Evolutionary conservation across 2,329 filamentous ascomycete species (phyloP).

Genomic region (Pseudogymnoascus sp.): DNA sequence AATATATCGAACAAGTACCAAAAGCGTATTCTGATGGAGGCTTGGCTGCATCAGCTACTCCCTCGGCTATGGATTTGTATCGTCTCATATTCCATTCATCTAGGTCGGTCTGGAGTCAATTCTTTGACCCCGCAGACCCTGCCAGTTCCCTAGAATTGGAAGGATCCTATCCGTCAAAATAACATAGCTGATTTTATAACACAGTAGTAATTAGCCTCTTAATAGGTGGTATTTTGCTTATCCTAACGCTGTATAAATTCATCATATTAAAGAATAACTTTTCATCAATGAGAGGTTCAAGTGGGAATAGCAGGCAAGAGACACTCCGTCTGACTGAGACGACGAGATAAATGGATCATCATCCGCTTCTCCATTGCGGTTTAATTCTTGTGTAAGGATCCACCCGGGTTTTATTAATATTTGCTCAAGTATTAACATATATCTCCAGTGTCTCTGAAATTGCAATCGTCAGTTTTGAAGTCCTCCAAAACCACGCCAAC

Average conservation of each 20-base stretch:
- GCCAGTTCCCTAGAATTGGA: background rate
- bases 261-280: slow-evolving; percentile 21
- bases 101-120: background rate
- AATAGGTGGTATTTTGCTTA: slow-evolving; percentile 30
- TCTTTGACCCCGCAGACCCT: background rate
- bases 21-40: background rate
- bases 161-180: background rate
- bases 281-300: background rate
- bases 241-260: slow-evolving; percentile 35
- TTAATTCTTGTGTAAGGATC: background rate
- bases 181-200: slow-evolving; percentile 7
- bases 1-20: background rate
- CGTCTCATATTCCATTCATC: background rate
- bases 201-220: slow-evolving; percentile 35
- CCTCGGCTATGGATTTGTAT: background rate
- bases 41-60: slow-evolving; percentile 1
- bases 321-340: background rate
- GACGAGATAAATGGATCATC: slow-evolving; percentile 12
- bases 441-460: slow-evolving; percentile 11
- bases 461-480: slow-evolving; percentile 10
- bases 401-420: background rate
- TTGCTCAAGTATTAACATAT: background rate
- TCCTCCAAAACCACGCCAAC: slow-evolving; percentile 7
- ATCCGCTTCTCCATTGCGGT: slow-evolving; percentile 14
- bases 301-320: background rate